Conservation (phyloP, 768 basidiomycete genomes). For the Sarcomyxa edulis region DNA sequence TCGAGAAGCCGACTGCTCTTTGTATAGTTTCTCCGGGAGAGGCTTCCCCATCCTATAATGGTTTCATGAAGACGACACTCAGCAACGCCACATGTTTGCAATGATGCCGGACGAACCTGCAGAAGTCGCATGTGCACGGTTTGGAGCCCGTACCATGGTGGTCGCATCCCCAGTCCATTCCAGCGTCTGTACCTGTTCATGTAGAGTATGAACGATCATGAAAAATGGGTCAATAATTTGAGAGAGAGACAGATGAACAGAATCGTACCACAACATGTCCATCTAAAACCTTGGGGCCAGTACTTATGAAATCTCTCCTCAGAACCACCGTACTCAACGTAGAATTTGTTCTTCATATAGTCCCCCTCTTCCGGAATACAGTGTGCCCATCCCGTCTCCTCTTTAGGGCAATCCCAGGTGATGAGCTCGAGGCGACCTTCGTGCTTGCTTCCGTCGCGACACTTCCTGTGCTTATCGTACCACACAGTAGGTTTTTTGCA, state of each 20-base stretch:
- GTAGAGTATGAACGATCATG: too few species aligned
- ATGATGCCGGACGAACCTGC: conserved; percentile 19
- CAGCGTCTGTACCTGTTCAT: too few species aligned
- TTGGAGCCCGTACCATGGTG: conserved; percentile 31
- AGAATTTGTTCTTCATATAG: conserved; percentile 22
- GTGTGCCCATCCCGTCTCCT: conserved; percentile 25
- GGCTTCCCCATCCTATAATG: conserved; percentile 29
- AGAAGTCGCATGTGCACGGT: conserved; percentile 33
- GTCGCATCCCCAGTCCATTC: conserved; percentile 29
- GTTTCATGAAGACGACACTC: not conserved
- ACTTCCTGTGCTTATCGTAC: conserved; percentile 28
- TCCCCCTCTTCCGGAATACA: conserved; percentile 20
- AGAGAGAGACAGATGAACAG: too few species aligned
- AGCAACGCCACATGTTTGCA: not conserved
- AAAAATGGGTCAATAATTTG: too few species aligned
- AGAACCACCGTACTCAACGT: conserved; percentile 21
- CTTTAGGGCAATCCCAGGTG: conserved; percentile 23
- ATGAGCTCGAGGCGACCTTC: conserved; percentile 31
- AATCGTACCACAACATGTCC: conserved; percentile 35
- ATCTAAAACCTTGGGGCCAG: conserved; percentile 27
- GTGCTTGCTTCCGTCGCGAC: conserved; percentile 23
- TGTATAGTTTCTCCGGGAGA: conserved; percentile 23
- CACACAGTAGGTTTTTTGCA: conserved; percentile 18
- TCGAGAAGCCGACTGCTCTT: conserved; percentile 19
- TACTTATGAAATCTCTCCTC: conserved; percentile 22